Evolutionary conservation across 2,329 filamentous ascomycete genomes (phyloP), one percentile per base, ranked within the genome.

Genomic region (Xylaria digitata): DNA sequence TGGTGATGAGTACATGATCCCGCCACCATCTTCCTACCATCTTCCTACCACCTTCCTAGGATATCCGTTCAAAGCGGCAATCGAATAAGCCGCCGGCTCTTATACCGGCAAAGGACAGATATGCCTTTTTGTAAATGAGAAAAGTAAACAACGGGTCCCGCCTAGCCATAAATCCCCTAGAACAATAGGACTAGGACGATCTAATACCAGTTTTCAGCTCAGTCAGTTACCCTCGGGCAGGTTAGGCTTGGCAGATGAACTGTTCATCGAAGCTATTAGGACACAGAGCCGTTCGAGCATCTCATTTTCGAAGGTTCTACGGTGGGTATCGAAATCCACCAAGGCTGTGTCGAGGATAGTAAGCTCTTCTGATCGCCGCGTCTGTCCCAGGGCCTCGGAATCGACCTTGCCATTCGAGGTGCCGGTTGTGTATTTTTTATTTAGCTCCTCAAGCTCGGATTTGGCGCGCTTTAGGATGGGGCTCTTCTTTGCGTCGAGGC

Each of bases 401-500:
- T 54, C n/a, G n/a, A 6, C 40, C 2, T 49, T 6, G 26, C 17
- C 32, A n/a, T 42, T 23, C n/a, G 7, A 4, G 5, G 23, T 40
- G 17, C 4, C 3, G 37, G 43, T 4, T n/a, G 53, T 34, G 26
- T 40, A 50, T 34, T 37, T 34, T 45, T 13, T 13, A 34, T 57
- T 43, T 6, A 63, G 15, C 8, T 52, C 17, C 2, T 48, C 23
- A 8, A 73, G 45, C 1, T 66, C 34, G 9, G 2, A 23, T 21
- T 50, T 54, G 13, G 64, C 67, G 2, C 53, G 13, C 19, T 19
- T 30, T 11, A 66, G 32, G 8, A 71, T 45, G 1, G 52, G 15
- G 6, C 63, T 23, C 43, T 63, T 69, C 61, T 71, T 73, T 26
- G 57, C 59, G 21, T 68, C 66, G 15, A 76, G 63, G 3, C 62